Evolutionary conservation across 176 grass and related monocot genomes (phyloP), one percentile per base, ranked within the genome.

Genomic region (Stipa capillata): DNA sequence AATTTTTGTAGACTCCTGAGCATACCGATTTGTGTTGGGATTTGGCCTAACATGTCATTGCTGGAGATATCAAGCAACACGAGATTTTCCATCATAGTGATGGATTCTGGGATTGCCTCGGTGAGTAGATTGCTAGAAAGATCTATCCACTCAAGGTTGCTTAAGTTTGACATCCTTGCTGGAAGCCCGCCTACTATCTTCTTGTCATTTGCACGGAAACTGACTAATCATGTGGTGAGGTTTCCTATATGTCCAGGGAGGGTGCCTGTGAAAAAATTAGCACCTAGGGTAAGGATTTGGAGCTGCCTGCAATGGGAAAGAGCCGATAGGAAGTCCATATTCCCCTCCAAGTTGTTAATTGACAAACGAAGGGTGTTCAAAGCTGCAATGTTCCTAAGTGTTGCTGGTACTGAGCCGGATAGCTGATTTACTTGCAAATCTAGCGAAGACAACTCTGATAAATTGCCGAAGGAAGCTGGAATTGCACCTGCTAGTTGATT

Each of bases 391-490:
- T 34, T 50, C 44, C 68, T 28, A 33, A 72, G 4, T 29, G 44
- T 21, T 10, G 2, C 0, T 0, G 44, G 44, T 32, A 50, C 27
- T 1, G 0, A 5, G 8, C 44, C 27, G 0, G 15, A 12, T 4
- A 72, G 28, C 18, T 49, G 10, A 12, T 72, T 71, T 12, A 0
- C 8, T 0, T 50, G 0, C 29, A 72, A 72, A 11, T 0, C 1
- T 13, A 50, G 28, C 0, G 0, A 18, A 50, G 68, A 50, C 18
- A 50, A 33, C 17, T 1, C 0, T 0, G 68, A 33, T 32, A 50
- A 32, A 44, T 72, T 72, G 4, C 68, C 44, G 0, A 72, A 0
- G 8, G 9, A 50, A n/a, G 68, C 17, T 49, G 0, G 68, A 33
- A 72, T 3, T 32, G 44, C 0, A 13, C 68, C 28, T 0, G 68